These are phyloP conservation scores for Stemphylium beticola DNA, from an alignment of 2,329 filamentous ascomycete genomes.

Conservation along the genomic window DNA sequence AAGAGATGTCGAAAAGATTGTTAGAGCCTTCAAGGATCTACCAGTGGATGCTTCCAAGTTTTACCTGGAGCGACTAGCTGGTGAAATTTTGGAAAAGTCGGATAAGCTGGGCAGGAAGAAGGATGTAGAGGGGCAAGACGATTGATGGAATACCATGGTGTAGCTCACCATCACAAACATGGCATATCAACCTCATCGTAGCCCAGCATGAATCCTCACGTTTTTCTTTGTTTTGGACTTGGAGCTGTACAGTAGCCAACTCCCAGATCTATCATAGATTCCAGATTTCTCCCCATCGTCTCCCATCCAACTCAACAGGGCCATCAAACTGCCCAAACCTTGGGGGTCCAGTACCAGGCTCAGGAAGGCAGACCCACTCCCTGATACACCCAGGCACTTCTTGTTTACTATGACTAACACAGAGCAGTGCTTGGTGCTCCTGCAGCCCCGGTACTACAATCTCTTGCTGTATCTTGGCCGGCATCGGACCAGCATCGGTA, in stretches of 20 bases:
- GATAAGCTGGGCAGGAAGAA: constrained; percentile 25
- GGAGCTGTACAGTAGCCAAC: too few relatives aligned
- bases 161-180: background rate
- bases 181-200: background rate
- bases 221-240: background rate
- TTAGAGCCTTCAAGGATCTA: constrained; percentile 67
- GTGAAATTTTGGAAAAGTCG: constrained; percentile 63
- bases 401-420: constrained; percentile 88
- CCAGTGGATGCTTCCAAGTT: constrained; percentile 73
- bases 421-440: constrained; percentile 80
- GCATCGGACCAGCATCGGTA: constrained; percentile 39
- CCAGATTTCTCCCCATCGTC: constrained; percentile 67
- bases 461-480: constrained; percentile 55
- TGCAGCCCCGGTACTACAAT: constrained; percentile 68
- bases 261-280: constrained; percentile 3
- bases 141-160: background rate
- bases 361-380: constrained; percentile 86
- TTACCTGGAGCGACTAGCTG: constrained; percentile 74
- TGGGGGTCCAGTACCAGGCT: constrained; percentile 69
- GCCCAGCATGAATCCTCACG: background rate
- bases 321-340: constrained; percentile 69
- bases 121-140: background rate
- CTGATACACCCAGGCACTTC: constrained; percentile 85
- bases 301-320: constrained; percentile 63
- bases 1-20: constrained; percentile 71